Conservation (phyloP, 495 filamentous ascomycete species). For the Barbatosphaeria neglecta region DNA sequence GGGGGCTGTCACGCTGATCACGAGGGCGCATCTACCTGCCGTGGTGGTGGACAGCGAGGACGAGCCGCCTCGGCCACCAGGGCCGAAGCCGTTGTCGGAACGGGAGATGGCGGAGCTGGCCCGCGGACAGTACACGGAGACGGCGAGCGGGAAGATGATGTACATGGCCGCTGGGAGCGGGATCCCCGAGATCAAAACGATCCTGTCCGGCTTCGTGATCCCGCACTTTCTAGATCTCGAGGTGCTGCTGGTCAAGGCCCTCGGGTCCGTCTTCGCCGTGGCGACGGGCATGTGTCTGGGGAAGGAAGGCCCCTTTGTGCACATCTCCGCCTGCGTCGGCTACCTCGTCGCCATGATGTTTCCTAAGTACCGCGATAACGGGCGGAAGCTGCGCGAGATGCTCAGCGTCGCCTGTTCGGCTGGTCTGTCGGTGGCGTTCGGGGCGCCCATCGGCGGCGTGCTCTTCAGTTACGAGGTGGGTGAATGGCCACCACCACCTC, state of each 20-base stretch:
- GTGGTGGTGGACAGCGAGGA: slow-evolving; percentile 11
- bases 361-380: slow-evolving; percentile 42
- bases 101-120: slow-evolving; percentile 3
- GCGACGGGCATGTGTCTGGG: slow-evolving; percentile 47
- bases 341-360: slow-evolving; percentile 40
- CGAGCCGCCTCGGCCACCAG: no score
- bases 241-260: slow-evolving; percentile 42
- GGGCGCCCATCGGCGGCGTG: slow-evolving; percentile 47
- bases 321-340: slow-evolving; percentile 46
- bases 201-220: slow-evolving; percentile 48
- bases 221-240: slow-evolving; percentile 43
- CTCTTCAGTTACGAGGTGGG: slow-evolving; percentile 42
- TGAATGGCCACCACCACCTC: neutral
- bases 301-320: slow-evolving; percentile 50
- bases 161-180: slow-evolving; percentile 46
- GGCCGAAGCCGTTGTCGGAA: neutral
- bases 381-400: slow-evolving; percentile 41
- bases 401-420: slow-evolving; percentile 43
- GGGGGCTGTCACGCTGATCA: slow-evolving; percentile 39
- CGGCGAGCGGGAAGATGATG: slow-evolving; percentile 33
- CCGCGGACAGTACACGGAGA: neutral
- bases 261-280: slow-evolving; percentile 46
- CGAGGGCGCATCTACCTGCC: slow-evolving; percentile 35
- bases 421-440: slow-evolving; percentile 46
- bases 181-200: slow-evolving; percentile 51